phyloP scores from a whole-genome alignment of 2,329 filamentous ascomycete genomes.

The Xylaria sp. region DNA sequence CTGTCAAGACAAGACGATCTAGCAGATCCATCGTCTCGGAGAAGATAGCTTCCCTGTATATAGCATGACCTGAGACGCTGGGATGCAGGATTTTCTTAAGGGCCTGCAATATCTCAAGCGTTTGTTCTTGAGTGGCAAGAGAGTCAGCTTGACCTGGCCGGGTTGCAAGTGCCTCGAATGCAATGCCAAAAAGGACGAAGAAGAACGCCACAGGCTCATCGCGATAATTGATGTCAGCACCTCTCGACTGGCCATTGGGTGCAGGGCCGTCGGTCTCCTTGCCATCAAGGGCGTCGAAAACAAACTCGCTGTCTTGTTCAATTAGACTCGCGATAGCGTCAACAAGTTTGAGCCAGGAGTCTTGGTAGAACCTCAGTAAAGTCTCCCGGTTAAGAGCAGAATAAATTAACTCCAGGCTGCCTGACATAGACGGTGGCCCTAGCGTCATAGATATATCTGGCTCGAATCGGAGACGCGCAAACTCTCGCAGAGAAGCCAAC shows the following conservation, averaged over 20 bases:
- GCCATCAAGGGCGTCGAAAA: conserved; percentile 94
- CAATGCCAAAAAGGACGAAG: conserved; percentile 95
- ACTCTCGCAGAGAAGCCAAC: conserved; percentile 91
- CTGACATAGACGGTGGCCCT: conserved; percentile 79
- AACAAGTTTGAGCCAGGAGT: conserved; percentile 94
- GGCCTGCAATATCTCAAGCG: conserved; percentile 85
- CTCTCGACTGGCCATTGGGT: conserved; percentile 61
- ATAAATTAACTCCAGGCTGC: conserved; percentile 91
- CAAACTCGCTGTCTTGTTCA: conserved; percentile 96
- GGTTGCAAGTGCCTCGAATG: conserved; percentile 92
- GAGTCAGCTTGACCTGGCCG: conserved; percentile 70
- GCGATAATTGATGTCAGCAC: conserved; percentile 90
- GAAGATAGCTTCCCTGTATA: conserved; percentile 95
- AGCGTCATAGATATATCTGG: conserved; percentile 94
- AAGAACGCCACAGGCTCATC: conserved; percentile 99
- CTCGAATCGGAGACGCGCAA: conserved; percentile 90
- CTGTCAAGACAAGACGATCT: conserved; percentile 89
- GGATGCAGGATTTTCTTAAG: conserved; percentile 95
- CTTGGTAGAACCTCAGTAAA: conserved; percentile 92
- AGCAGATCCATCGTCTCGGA: conserved; percentile 96
- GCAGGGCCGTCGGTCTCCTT: conserved; percentile 64
- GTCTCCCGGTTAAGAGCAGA: conserved; percentile 94
- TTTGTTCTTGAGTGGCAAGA: conserved; percentile 76
- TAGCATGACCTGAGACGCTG: conserved; percentile 92
- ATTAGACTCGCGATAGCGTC: conserved; percentile 97